Percentiles rank a stretch among this genome's conserved stretches.
Evolutionary conservation across 1,284 basidiomycete species (phyloP).

Genomic region (Sanghuangporus weigelae): DNA sequence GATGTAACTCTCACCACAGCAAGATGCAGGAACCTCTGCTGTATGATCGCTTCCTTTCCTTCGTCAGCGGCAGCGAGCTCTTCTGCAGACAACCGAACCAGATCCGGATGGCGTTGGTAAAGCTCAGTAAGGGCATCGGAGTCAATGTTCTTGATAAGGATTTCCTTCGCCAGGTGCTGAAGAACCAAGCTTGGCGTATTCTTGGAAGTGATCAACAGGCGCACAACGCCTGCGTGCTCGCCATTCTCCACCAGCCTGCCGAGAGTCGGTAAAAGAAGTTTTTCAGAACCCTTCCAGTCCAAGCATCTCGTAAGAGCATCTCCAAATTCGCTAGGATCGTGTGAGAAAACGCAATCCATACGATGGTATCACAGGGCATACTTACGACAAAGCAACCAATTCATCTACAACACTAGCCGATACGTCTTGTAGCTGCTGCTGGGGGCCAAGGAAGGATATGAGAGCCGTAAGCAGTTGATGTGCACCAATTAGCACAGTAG

Average conservation of each 20-base stretch:
- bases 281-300: conserved; percentile 51
- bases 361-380: not conserved
- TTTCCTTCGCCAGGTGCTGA: not conserved
- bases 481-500: conserved; percentile 24
- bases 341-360: not conserved
- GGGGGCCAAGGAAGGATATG: conserved; percentile 54
- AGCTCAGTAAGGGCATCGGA: conserved; percentile 34
- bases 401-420: conserved; percentile 36
- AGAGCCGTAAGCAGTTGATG: conserved; percentile 54
- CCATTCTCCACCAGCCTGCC: conserved; percentile 5
- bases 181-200: not conserved
- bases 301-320: conserved; percentile 41
- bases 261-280: conserved; percentile 48
- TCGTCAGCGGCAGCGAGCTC: conserved; percentile 34
- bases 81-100: conserved; percentile 40
- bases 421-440: conserved; percentile 45
- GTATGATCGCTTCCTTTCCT: conserved; percentile 36
- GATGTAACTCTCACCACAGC: conserved; percentile 39
- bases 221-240: not conserved
- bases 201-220: conserved; percentile 1
- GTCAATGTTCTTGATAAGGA: not conserved
- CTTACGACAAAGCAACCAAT: conserved; percentile 40
- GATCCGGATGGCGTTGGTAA: conserved; percentile 48
- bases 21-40: conserved; percentile 50
- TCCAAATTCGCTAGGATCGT: conserved; percentile 38